Base-by-base conservation (phyloP, 1,284 basidiomycete species). In the Prillingera fragicola region DNA sequence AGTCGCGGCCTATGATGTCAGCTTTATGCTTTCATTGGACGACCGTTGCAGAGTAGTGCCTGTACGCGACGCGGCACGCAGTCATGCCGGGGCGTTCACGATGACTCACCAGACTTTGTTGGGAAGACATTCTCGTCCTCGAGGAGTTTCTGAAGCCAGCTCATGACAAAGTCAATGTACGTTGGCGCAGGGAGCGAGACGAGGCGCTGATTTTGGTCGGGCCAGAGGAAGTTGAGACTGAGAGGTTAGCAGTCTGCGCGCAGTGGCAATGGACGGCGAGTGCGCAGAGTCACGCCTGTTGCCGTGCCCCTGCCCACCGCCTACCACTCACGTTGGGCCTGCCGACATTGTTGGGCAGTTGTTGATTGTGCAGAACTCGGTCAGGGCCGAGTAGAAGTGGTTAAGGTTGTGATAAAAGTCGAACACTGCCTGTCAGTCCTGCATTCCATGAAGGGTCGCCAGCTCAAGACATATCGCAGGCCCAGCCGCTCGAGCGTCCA, bases 121-220 rank as follows among this genome's bases (percentile, higher is more conserved):
- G 94, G 94, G 74, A 98, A 98, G 22, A 86, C 83, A 49, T 75
- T 80, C 62, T 96, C 91, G 71, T 97, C 94, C 58, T 91, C 85
- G 27, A 97, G 77, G 22, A 95, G 75, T 61, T 92, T 92, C 63
- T 96, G 90, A 5, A 95, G 80, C 92, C 92, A 97, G 10, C 89
- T 92, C 87, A 97, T 92, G 54, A 97, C 92, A 69, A 94, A 98
- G 75, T 98, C 94, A 54, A 97, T 92, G 72, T 98, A 97, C 21
- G 90, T 94, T 6, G 94, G 88, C 4, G 94, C 94, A 13, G 94
- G 85, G 0, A 99, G 77, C 57, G 94, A 83, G 31, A 97, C 87
- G 56, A 85, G 86, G 67, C 92, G 92, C 44, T 91, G 85, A 70
- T 87, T 87, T 62, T 87, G 84, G 72, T 96, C 95, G 60, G 95